Conservation (phyloP, 768 basidiomycete genomes). For the Mrakia hoshinonis region DNA sequence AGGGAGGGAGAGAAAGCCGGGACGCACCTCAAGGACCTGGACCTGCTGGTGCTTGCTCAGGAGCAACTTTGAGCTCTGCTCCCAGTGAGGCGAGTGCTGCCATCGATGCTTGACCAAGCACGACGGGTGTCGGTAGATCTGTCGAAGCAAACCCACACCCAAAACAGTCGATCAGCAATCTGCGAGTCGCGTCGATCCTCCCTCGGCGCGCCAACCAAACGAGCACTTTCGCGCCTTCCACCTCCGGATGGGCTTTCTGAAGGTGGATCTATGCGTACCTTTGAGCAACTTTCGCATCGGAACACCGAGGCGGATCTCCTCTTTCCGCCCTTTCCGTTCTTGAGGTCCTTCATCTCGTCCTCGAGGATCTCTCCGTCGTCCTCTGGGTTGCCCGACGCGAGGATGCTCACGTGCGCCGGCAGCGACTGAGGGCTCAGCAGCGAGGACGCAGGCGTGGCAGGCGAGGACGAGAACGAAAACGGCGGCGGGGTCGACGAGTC, state of each 20-base stretch:
- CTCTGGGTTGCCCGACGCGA: conserved; percentile 23
- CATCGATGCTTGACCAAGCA: conserved; percentile 96
- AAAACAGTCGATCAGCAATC: conserved; percentile 15
- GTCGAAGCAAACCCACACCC: conserved; percentile 19
- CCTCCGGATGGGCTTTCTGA: not conserved
- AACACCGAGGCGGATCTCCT: conserved; percentile 80
- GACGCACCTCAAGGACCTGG: conserved; percentile 75
- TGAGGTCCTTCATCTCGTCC: conserved; percentile 18
- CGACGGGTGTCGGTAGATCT: conserved; percentile 62
- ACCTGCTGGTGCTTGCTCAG: conserved; percentile 96
- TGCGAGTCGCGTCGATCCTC: not conserved
- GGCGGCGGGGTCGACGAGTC: not conserved
- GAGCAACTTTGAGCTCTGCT: conserved; percentile 78
- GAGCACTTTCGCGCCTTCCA: not conserved
- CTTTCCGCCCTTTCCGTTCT: conserved; percentile 1
- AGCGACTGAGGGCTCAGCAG: conserved; percentile 12
- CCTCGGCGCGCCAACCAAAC: not conserved
- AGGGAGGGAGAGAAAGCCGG: conserved; percentile 1
- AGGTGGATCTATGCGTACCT: too few species aligned
- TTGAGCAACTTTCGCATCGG: conserved; percentile 88
- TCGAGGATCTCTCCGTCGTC: conserved; percentile 29
- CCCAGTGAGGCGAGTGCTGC: conserved; percentile 96
- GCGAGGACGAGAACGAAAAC: not conserved
- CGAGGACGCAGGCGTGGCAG: not conserved
- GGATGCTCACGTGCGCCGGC: conserved; percentile 9